Evolutionary conservation across 2,329 filamentous ascomycete species (phyloP).

Genomic region (Pseudocercospora fuligena): DNA sequence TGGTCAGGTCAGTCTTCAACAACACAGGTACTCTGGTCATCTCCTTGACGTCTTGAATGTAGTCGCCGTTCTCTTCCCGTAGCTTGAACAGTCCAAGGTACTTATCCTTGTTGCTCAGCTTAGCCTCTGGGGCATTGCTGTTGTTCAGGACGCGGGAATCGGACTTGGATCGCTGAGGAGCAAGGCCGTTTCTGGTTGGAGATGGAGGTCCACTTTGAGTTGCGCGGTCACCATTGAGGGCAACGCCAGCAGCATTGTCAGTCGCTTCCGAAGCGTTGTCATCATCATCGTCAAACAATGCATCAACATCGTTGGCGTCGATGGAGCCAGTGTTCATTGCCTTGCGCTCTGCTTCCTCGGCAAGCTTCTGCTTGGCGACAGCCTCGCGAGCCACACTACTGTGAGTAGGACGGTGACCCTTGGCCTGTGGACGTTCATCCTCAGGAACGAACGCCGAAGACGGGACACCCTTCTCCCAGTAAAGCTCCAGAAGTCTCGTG

Average conservation of each 20-base stretch:
- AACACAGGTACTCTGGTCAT: slow-evolving; percentile 98
- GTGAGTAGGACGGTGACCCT: slow-evolving; percentile 49
- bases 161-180: slow-evolving; percentile 84
- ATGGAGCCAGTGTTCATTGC: slow-evolving; percentile 95
- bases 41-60: slow-evolving; percentile 97
- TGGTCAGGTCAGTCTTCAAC: slow-evolving; percentile 94
- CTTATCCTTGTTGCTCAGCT: slow-evolving; percentile 92
- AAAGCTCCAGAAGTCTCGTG: slow-evolving; percentile 89
- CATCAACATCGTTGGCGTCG: slow-evolving; percentile 89
- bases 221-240: slow-evolving; percentile 77
- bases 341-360: slow-evolving; percentile 87
- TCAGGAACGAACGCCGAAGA: slow-evolving; percentile 96
- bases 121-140: slow-evolving; percentile 74
- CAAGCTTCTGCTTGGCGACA: slow-evolving; percentile 79
- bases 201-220: slow-evolving; percentile 96
- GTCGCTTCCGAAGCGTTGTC: slow-evolving; percentile 75
- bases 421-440: slow-evolving; percentile 88
- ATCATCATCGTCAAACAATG: slow-evolving; percentile 89
- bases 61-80: slow-evolving; percentile 89
- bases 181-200: slow-evolving; percentile 75
- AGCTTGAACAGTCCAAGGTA: slow-evolving; percentile 89
- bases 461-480: slow-evolving; percentile 99
- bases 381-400: slow-evolving; percentile 81
- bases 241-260: slow-evolving; percentile 91
- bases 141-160: slow-evolving; percentile 85